These are phyloP conservation scores for Camillea tinctor DNA, from an alignment of 2,329 filamentous ascomycete genomes.

Conservation along the genomic window DNA sequence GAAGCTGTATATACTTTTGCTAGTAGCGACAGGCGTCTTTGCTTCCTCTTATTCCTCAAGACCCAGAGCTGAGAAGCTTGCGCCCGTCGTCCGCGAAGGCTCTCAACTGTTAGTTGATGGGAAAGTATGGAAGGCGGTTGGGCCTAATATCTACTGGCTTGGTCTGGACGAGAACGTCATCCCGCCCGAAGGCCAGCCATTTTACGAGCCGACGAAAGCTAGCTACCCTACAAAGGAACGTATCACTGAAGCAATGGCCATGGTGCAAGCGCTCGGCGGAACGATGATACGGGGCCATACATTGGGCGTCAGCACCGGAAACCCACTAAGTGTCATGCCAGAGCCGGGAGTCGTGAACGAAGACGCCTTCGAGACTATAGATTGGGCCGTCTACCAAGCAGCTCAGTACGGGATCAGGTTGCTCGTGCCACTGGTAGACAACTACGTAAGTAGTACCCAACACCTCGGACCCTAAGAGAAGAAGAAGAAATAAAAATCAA, in stretches of 20 bases:
- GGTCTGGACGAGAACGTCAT: conserved; percentile 50
- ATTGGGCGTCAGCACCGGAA: conserved; percentile 45
- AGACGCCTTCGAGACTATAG: conserved; percentile 44
- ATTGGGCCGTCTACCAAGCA: conserved; percentile 48
- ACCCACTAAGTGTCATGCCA: conserved; percentile 47
- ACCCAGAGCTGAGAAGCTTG: conserved; percentile 10
- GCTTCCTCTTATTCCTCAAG: conserved; percentile 9
- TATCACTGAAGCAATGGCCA: conserved; percentile 45
- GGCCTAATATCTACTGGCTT: conserved; percentile 51
- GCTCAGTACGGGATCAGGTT: conserved; percentile 43
- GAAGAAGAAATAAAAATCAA: not conserved
- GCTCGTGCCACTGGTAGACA: conserved; percentile 45
- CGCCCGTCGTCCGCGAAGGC: conserved; percentile 36
- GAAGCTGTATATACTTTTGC: conserved; percentile 13
- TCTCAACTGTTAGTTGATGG: conserved; percentile 37
- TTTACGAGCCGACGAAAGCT: conserved; percentile 41
- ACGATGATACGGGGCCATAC: conserved; percentile 46
- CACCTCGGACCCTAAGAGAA: not conserved
- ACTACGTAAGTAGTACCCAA: conserved; percentile 37
- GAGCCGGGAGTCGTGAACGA: conserved; percentile 39
- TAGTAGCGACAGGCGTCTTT: conserved; percentile 12
- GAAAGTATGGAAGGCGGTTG: conserved; percentile 43
- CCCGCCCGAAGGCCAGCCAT: conserved; percentile 43
- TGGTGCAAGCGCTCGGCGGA: conserved; percentile 43
- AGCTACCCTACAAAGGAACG: conserved; percentile 47